Conservation (phyloP, 1,284 basidiomycete species). For the Sporisorium iseilematis-ciliati region DNA sequence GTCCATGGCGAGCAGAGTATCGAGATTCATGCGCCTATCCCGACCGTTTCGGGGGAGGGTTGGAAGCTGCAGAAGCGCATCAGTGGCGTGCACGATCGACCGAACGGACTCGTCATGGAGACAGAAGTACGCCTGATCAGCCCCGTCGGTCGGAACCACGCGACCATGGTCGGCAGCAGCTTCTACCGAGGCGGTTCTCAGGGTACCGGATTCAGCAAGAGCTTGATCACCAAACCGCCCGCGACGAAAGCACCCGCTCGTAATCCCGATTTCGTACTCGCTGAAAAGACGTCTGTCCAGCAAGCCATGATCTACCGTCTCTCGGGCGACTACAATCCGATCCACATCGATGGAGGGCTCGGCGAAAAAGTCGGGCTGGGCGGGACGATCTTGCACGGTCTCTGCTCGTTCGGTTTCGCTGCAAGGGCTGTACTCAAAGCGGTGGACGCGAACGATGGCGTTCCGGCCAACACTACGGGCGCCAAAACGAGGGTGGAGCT, state of each 20-base stretch:
- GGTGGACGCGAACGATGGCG: slow-evolving; percentile 50
- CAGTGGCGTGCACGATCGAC: slow-evolving; percentile 58
- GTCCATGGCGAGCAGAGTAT: slow-evolving; percentile 71
- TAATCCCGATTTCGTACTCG: slow-evolving; percentile 43
- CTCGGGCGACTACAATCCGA: slow-evolving; percentile 61
- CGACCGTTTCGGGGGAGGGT: slow-evolving; percentile 53
- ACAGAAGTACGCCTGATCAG: slow-evolving; percentile 54
- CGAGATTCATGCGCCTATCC: slow-evolving; percentile 67
- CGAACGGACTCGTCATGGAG: slow-evolving; percentile 60
- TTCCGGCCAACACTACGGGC: slow-evolving; percentile 32
- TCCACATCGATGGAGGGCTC: slow-evolving; percentile 61
- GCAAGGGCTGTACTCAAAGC: slow-evolving; percentile 59
- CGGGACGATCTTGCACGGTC: slow-evolving; percentile 63
- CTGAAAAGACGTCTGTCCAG: slow-evolving; percentile 43
- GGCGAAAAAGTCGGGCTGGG: slow-evolving; percentile 56
- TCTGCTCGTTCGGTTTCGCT: slow-evolving; percentile 62
- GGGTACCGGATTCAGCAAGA: slow-evolving; percentile 57
- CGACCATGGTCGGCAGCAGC: slow-evolving; percentile 57
- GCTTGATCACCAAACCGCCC: slow-evolving; percentile 41
- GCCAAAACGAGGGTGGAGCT: slow-evolving; percentile 28
- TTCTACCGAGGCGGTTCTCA: slow-evolving; percentile 64
- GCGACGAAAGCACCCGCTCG: slow-evolving; percentile 46
- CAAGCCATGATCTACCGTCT: slow-evolving; percentile 65
- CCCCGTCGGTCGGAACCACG: slow-evolving; percentile 52
- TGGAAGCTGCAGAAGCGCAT: slow-evolving; percentile 63